These are phyloP conservation scores for Euphorbia corollata DNA, from an alignment of 441 rosid species.

Conservation along the genomic window DNA sequence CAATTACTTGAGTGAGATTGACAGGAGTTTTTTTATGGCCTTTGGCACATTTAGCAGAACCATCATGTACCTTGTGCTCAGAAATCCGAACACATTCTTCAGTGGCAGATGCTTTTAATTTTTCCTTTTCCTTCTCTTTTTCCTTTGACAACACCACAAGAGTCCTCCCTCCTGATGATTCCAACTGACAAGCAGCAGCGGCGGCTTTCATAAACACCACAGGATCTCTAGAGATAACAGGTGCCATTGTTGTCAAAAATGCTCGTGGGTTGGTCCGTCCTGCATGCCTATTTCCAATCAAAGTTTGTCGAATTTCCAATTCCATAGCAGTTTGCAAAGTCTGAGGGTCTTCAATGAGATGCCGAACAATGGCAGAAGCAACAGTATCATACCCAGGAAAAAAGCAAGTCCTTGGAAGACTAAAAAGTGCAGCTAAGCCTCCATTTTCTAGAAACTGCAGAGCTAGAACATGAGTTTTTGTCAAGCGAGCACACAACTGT, in stretches of 20 bases:
- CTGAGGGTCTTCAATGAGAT: constrained; percentile 96
- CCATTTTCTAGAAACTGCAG: constrained; percentile 84
- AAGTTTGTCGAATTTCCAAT: constrained; percentile 78
- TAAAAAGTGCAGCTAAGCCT: constrained; percentile 68
- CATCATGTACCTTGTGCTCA: constrained; percentile 73
- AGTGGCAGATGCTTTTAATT: constrained; percentile 47
- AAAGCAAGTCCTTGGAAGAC: constrained; percentile 75
- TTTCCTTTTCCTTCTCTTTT: constrained; percentile 67
- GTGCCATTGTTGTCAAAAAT: constrained; percentile 79
- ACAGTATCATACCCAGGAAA: constrained; percentile 91
- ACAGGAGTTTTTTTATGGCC: constrained; percentile 77
- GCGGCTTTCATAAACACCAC: constrained; percentile 83
- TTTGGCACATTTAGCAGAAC: constrained; percentile 67
- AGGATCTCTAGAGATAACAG: constrained; percentile 93
- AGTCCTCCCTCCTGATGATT: constrained; percentile 81
- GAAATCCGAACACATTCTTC: constrained; percentile 73
- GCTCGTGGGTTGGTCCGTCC: constrained; percentile 61
- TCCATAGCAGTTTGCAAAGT: constrained; percentile 97
- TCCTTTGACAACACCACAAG: constrained; percentile 72
- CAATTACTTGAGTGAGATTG: constrained; percentile 78
- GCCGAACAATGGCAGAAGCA: constrained; percentile 77
- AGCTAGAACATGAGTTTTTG: constrained; percentile 72
- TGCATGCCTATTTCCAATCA: constrained; percentile 65
- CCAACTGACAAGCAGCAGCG: constrained; percentile 74
- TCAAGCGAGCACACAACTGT: constrained; percentile 87